These are phyloP conservation scores for Talaromyces marneffei DNA, from an alignment of 2,329 filamentous ascomycete genomes.

Conservation along the genomic window DNA sequence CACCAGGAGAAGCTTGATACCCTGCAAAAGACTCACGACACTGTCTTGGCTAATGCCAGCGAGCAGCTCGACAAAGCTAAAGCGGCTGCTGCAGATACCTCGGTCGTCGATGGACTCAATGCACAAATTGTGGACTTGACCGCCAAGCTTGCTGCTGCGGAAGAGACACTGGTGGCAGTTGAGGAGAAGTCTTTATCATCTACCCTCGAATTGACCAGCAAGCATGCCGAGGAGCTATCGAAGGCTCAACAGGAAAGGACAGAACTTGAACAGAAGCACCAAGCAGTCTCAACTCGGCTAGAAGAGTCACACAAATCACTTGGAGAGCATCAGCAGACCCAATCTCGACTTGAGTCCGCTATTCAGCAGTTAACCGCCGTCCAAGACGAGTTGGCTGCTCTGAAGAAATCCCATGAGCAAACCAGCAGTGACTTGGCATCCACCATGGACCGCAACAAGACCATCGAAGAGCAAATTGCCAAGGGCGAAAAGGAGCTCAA, in stretches of 20 bases:
- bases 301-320: slow-evolving; percentile 80
- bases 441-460: slow-evolving; percentile 23
- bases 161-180: slow-evolving; percentile 40
- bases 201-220: slow-evolving; percentile 39
- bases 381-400: slow-evolving; percentile 28
- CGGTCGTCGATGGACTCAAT: slow-evolving; percentile 34
- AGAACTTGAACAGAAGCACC: slow-evolving; percentile 39
- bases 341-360: slow-evolving; percentile 61
- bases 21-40: slow-evolving; percentile 33
- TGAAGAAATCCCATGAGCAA: slow-evolving; percentile 28
- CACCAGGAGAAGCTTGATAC: slow-evolving; percentile 32
- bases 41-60: slow-evolving; percentile 27
- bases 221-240: slow-evolving; percentile 43
- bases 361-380: slow-evolving; percentile 46
- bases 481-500: slow-evolving; percentile 33
- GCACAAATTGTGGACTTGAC: slow-evolving; percentile 50
- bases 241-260: slow-evolving; percentile 39
- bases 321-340: slow-evolving; percentile 68
- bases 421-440: slow-evolving; percentile 30
- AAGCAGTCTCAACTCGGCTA: slow-evolving; percentile 48
- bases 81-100: slow-evolving; percentile 33
- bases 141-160: slow-evolving; percentile 56
- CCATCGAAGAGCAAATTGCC: slow-evolving; percentile 29
- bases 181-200: slow-evolving; percentile 34
- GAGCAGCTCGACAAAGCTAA: slow-evolving; percentile 33